Percentiles rank a stretch among this genome's conserved stretches.
phyloP scores from a whole-genome alignment of 768 basidiomycete species.

The Cystoderma amianthinum region DNA sequence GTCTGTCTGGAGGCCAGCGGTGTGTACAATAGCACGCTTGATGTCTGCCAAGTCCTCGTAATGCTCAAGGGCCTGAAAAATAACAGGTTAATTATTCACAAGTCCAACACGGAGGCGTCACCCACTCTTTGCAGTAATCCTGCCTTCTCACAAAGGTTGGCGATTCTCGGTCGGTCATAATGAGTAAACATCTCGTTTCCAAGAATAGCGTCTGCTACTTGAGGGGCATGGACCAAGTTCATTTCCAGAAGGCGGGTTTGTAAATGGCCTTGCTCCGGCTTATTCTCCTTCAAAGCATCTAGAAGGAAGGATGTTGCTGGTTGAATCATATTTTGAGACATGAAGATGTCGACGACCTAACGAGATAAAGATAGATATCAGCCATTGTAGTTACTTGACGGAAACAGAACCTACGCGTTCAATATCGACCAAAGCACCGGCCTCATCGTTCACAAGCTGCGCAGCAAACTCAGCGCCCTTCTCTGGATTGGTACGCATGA shows the following conservation, averaged over 20 bases:
- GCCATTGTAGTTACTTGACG: too few species aligned
- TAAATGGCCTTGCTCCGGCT: constrained; percentile 90
- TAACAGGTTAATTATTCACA: neutral
- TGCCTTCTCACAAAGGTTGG: constrained; percentile 98
- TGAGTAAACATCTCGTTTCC: constrained; percentile 98
- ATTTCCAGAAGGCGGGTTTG: constrained; percentile 97
- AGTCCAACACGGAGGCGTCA: constrained; percentile 4
- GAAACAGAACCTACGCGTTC: constrained; percentile 70
- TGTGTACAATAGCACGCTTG: constrained; percentile 95
- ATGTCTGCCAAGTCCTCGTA: constrained; percentile 99
- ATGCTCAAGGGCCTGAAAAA: constrained; percentile 88
- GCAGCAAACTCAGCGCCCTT: constrained; percentile 98
- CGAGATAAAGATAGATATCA: too few species aligned
- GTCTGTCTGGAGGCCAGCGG: constrained; percentile 75
- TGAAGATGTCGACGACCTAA: constrained; percentile 96
- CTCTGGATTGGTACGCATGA: constrained; percentile 94
- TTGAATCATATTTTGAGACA: constrained; percentile 99
- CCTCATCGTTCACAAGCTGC: constrained; percentile 89
- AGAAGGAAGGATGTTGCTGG: constrained; percentile 97
- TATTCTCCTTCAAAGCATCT: constrained; percentile 97
- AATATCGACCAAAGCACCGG: constrained; percentile 86
- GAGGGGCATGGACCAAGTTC: constrained; percentile 96
- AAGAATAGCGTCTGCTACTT: constrained; percentile 97
- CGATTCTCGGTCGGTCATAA: constrained; percentile 94
- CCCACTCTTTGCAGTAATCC: constrained; percentile 87